Evolutionary conservation across 257 asterid genomes (phyloP), one percentile per base, ranked within the genome.

Genomic region (Fraxinus pennsylvanica): DNA sequence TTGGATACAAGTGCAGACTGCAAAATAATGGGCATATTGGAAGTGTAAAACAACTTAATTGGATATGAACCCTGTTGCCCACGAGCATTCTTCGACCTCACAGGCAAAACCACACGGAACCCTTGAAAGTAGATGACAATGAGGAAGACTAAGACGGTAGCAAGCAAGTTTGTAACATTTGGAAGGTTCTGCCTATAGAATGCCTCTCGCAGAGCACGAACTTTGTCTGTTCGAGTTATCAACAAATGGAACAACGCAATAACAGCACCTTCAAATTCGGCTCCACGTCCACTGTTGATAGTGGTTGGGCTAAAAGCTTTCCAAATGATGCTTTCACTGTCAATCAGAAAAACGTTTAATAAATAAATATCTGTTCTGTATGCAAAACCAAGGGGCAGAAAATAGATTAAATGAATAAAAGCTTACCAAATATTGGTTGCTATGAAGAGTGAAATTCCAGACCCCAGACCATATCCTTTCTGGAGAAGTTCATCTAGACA

Each of bases 1-100:
- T 82, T 82, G 67, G 86, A 57, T 6, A 82, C 86, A 27, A 82
- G 86, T 14, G 86, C 86, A 79, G 86, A 82, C 65, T 82, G 86
- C 45, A 82, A 39, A 71, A 82, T 82, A 76, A 82, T 82, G 79
- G 86, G 86, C 86, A 82, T 82, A 57, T 82, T 82, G 83, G 86
- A 82, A 43, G 86, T 82, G 65, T 82, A 82, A 76, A 82, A 82
- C 79, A 82, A 59, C 81, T 82, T 82, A 73, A 82, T 82, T 32
- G 86, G 86, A 79, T 82, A 82, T 63, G 86, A 82, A 75, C 86
- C 86, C 76, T 82, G 86, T 79, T 82, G 86, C n/a, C 86, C 86
- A 65, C 86, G 86, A 6, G 86, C 86, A 79, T 82, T 82, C 83
- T 82, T 82, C 2, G 86, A 82, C 54, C 86, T 79, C 59, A 82